These are phyloP conservation scores for Lupinus albus DNA, from an alignment of 306 rosid genomes.

Conservation along the genomic window DNA sequence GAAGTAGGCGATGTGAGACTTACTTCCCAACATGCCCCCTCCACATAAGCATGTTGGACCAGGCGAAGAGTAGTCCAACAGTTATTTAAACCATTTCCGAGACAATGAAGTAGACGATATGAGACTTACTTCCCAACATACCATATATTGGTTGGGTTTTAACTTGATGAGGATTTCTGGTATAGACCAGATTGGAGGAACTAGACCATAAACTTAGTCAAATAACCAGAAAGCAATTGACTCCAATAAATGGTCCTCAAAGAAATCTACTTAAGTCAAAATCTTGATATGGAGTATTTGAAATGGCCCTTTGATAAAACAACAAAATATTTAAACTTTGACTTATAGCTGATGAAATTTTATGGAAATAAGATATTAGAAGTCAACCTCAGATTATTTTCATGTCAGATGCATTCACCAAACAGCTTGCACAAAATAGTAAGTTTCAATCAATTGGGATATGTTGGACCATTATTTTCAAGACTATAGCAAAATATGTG, in stretches of 20 bases:
- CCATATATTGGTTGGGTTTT: too few species aligned
- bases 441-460: constrained; percentile 5
- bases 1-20: too few species aligned
- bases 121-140: too few species aligned
- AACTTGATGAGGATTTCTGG: constrained; percentile 10
- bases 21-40: too few species aligned
- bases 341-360: constrained; percentile 21
- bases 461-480: constrained; percentile 20
- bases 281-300: constrained; percentile 26
- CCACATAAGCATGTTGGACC: too few species aligned
- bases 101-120: too few species aligned
- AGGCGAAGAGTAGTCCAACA: too few species aligned
- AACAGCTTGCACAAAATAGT: background rate
- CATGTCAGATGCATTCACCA: constrained; percentile 44
- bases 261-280: constrained; percentile 35
- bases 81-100: too few species aligned
- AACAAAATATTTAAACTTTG: constrained; percentile 32
- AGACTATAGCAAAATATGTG: constrained; percentile 9
- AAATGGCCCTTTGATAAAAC: constrained; percentile 8
- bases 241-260: constrained; percentile 35
- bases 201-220: constrained; percentile 40
- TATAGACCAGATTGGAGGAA: constrained; percentile 5
- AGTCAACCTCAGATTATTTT: constrained; percentile 37
- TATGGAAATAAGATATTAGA: constrained; percentile 23
- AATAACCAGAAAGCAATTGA: constrained; percentile 25